Evolutionary conservation across 176 grass and related monocot genomes (phyloP).

Genomic region (Lolium rigidum): DNA sequence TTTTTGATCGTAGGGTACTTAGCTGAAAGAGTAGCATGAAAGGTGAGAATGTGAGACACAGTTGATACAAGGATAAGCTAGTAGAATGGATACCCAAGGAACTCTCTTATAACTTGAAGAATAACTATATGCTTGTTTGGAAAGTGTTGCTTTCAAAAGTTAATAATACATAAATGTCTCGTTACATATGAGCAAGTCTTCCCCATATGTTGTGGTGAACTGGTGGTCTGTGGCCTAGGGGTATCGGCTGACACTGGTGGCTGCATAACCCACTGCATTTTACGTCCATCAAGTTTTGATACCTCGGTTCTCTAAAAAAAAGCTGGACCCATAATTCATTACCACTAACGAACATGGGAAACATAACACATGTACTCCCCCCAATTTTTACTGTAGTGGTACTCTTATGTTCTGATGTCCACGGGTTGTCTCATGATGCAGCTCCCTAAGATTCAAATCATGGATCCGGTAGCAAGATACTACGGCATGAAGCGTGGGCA

Average conservation of each 20-base stretch:
- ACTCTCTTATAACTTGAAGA: not conserved
- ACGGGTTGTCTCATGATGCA: slow-evolving; percentile 38
- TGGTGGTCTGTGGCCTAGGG: not conserved
- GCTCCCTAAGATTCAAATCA: slow-evolving; percentile 77
- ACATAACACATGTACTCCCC: not conserved
- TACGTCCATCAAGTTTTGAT: not conserved
- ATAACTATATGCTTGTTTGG: not conserved
- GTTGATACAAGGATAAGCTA: not conserved
- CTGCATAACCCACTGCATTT: not conserved
- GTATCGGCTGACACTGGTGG: not conserved
- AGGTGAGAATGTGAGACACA: not conserved
- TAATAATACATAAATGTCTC: not conserved
- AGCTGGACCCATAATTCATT: not conserved
- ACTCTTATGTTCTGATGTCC: slow-evolving; percentile 20
- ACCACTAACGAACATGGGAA: not conserved
- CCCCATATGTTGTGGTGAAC: not conserved
- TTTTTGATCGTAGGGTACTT: not conserved
- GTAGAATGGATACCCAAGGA: not conserved
- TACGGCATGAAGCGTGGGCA: slow-evolving; percentile 85
- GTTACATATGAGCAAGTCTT: not conserved
- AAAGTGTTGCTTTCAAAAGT: not conserved
- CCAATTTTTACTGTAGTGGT: not conserved
- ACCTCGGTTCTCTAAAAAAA: not conserved
- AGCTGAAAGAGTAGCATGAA: not conserved
- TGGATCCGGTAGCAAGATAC: slow-evolving; percentile 80